Conservation (phyloP, 371 early-diverging fungal genomes). For the Mortierella sp. region DNA sequence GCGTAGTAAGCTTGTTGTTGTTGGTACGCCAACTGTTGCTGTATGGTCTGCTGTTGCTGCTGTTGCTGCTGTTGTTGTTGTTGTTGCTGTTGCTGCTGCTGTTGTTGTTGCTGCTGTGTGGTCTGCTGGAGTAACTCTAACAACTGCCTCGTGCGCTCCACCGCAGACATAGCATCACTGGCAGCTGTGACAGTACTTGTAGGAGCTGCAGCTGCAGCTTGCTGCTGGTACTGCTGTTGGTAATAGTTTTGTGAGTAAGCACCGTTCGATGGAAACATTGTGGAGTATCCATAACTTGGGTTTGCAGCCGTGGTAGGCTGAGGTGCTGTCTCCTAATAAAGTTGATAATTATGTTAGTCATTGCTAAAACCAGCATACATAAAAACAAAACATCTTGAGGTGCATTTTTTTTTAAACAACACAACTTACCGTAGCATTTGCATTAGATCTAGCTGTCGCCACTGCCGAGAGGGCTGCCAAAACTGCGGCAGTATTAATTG, state of each 20-base stretch:
- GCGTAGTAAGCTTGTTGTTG: slow-evolving; percentile 25
- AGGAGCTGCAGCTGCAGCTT: slow-evolving; percentile 2
- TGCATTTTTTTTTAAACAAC: neutral
- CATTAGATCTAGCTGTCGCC: neutral
- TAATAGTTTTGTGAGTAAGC: neutral
- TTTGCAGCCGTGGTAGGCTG: neutral
- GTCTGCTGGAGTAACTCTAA: slow-evolving; percentile 16
- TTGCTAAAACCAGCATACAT: no score
- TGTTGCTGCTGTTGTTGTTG: slow-evolving; percentile 11
- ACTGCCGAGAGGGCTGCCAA: slow-evolving; percentile 16
- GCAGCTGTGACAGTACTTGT: neutral
- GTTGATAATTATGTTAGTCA: neutral
- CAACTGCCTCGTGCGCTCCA: slow-evolving; percentile 11
- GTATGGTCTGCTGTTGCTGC: neutral
- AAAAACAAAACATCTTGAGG: neutral
- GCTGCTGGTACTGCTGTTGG: slow-evolving; percentile 12
- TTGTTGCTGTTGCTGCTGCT: slow-evolving; percentile 17
- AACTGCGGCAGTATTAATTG: slow-evolving; percentile 12
- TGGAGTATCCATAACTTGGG: neutral
- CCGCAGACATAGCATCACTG: neutral
- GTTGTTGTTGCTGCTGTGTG: slow-evolving; percentile 5
- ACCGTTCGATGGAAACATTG: slow-evolving; percentile 3
- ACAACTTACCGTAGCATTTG: neutral
- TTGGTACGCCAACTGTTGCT: slow-evolving; percentile 10
- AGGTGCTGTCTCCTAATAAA: neutral